Percentiles rank a stretch among this genome's conserved stretches.
phyloP scores from a whole-genome alignment of 2,329 filamentous ascomycete species.

The Diaporthe caulivora region DNA sequence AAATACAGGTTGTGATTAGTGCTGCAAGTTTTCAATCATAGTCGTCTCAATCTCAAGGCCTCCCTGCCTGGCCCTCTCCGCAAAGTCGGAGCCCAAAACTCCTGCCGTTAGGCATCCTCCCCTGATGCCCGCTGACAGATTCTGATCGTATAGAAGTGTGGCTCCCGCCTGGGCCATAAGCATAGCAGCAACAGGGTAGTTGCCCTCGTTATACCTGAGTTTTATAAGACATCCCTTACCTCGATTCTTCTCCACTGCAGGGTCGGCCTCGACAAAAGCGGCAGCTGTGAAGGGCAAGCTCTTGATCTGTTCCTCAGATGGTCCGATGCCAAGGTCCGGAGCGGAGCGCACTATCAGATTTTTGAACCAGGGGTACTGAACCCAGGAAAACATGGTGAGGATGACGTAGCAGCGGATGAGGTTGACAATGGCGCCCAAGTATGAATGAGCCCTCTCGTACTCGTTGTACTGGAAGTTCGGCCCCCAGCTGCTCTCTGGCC shows the following conservation, averaged over 20 bases:
- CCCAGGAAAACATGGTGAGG: constrained; percentile 34
- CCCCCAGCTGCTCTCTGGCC: constrained; percentile 36
- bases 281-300: constrained; percentile 38
- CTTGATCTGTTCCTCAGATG: constrained; percentile 35
- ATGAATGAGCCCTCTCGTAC: constrained; percentile 38
- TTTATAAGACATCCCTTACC: constrained; percentile 27
- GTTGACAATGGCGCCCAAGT: constrained; percentile 32
- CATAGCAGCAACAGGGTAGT: constrained; percentile 27
- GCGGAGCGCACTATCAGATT: constrained; percentile 33
- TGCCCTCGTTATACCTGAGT: constrained; percentile 15
- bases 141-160: constrained; percentile 35
- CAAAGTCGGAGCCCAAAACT: constrained; percentile 7
- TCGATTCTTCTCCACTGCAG: neutral
- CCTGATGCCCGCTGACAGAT: constrained; percentile 34
- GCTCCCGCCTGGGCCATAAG: constrained; percentile 21
- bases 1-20: neutral
- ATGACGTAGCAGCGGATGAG: constrained; percentile 37
- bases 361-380: constrained; percentile 36
- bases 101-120: constrained; percentile 22
- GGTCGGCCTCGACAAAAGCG: constrained; percentile 35
- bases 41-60: constrained; percentile 21
- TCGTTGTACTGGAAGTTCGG: constrained; percentile 40
- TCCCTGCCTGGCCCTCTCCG: constrained; percentile 16
- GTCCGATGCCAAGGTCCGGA: constrained; percentile 31
- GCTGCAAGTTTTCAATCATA: constrained; percentile 14